phyloP scores from a whole-genome alignment of 225 moss, liverwort and hornwort genomes.

The Bryum argenteum region DNA sequence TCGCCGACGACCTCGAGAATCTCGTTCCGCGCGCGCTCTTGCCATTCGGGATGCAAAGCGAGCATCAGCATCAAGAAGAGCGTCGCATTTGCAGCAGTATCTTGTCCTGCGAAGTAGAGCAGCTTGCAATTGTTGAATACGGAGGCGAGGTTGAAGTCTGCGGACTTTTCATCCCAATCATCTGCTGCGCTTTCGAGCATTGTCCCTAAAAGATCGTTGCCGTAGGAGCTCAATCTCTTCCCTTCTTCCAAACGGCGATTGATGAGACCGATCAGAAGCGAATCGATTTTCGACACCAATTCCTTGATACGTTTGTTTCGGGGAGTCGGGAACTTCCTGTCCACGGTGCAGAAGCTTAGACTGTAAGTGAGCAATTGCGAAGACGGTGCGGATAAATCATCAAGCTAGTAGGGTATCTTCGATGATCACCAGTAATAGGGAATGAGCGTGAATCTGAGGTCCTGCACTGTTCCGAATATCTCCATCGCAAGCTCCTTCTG shows the following conservation, averaged over 20 bases:
- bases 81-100: conserved; percentile 20
- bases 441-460: conserved; percentile 5
- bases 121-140: conserved; percentile 39
- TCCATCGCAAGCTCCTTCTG: neutral
- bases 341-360: too few species aligned
- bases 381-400: too few species aligned
- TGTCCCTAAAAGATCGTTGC: conserved; percentile 29
- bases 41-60: conserved; percentile 37
- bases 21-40: conserved; percentile 34
- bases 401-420: neutral
- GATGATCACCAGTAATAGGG: conserved; percentile 20
- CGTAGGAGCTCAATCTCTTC: neutral
- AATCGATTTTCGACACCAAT: neutral
- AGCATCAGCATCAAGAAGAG: conserved; percentile 28
- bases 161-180: conserved; percentile 8
- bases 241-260: conserved; percentile 2
- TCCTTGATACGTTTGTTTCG: conserved; percentile 10
- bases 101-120: conserved; percentile 36
- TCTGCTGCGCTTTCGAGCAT: conserved; percentile 30
- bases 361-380: neutral
- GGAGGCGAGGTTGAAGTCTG: conserved; percentile 19
- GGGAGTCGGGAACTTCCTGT: conserved; percentile 25
- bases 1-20: conserved; percentile 25
- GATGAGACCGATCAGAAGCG: conserved; percentile 14
- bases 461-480: neutral